A percentile compares a stretch with the other conserved stretches of the same genome.
These are phyloP conservation scores for Auricularia sp. DNA, from an alignment of 768 basidiomycete genomes.

Conservation along the genomic window DNA sequence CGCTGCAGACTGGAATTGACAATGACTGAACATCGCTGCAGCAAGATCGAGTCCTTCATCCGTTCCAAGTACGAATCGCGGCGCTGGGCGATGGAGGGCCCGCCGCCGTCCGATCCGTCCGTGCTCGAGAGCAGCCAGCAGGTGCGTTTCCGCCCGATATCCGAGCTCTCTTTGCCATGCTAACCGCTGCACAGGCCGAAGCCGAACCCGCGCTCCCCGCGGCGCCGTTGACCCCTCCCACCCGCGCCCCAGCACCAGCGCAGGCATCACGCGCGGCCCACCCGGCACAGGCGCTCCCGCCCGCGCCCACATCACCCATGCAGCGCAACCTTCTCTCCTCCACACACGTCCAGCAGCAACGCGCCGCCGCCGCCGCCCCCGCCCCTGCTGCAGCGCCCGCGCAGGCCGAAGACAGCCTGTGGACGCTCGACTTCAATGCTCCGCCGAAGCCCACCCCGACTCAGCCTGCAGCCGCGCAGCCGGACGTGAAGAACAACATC, in stretches of 20 bases:
- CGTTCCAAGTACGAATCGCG: slow-evolving; percentile 92
- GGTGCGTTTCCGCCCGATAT: not conserved
- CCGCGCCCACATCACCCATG: slow-evolving; percentile 10
- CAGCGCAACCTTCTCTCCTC: slow-evolving; percentile 1
- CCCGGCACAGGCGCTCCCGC: slow-evolving; percentile 4
- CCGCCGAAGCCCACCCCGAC: slow-evolving; percentile 15
- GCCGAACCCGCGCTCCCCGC: slow-evolving; percentile 19
- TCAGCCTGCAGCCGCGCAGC: slow-evolving; percentile 27
- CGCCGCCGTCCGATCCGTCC: slow-evolving; percentile 72
- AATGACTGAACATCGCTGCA: slow-evolving; percentile 20
- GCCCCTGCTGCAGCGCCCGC: slow-evolving; percentile 16
- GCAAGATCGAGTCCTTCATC: slow-evolving; percentile 97
- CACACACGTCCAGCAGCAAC: slow-evolving; percentile 1
- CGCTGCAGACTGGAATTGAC: not conserved
- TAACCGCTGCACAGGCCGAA: not conserved
- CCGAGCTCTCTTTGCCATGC: not conserved
- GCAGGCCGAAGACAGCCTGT: slow-evolving; percentile 50
- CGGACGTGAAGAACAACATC: slow-evolving; percentile 78
- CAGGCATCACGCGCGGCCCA: slow-evolving; percentile 3
- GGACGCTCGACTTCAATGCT: slow-evolving; percentile 74
- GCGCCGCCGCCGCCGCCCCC: slow-evolving; percentile 3
- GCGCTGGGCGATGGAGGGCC: slow-evolving; percentile 90
- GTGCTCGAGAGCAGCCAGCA: slow-evolving; percentile 44
- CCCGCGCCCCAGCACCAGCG: slow-evolving; percentile 10
- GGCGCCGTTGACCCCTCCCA: not conserved